These are phyloP conservation scores for Monoraphidium neglectum DNA, from an alignment of 139 green algal species.

Conservation along the genomic window DNA sequence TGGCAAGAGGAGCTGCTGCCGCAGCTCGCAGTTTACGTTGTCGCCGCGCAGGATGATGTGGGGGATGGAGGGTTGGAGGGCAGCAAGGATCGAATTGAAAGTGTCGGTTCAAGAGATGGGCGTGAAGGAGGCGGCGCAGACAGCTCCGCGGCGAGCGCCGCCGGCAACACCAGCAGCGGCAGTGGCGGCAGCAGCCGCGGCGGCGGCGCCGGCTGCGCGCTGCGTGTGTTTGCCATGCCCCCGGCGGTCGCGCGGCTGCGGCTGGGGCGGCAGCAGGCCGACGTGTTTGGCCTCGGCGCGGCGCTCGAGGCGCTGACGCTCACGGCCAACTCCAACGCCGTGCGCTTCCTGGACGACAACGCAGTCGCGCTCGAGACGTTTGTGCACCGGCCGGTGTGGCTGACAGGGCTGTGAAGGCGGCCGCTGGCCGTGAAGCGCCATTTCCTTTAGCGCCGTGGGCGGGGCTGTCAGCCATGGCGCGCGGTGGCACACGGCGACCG, in stretches of 20 bases:
- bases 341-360: constrained; percentile 25
- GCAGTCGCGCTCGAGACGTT: constrained; percentile 48
- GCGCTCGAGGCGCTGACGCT: constrained; percentile 39
- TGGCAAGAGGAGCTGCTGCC: constrained; percentile 30
- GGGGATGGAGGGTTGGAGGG: background rate
- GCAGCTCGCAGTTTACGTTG: constrained; percentile 17
- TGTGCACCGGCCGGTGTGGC: constrained; percentile 59
- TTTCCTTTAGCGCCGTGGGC: too few species aligned
- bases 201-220: background rate
- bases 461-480: too few species aligned
- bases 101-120: too few species aligned
- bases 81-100: too few species aligned
- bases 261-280: constrained; percentile 28
- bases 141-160: background rate
- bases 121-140: too few species aligned
- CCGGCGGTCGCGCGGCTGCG: background rate
- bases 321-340: constrained; percentile 54
- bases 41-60: background rate
- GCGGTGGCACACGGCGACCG: too few species aligned
- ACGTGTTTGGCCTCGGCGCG: constrained; percentile 54
- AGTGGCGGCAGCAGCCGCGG: background rate
- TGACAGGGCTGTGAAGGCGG: constrained; percentile 41
- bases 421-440: too few species aligned
- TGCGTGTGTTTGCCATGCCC: background rate
- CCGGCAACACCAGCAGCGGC: background rate